Base-by-base conservation (phyloP, 2,329 filamentous ascomycete genomes). In the Ilyonectria sp. region DNA sequence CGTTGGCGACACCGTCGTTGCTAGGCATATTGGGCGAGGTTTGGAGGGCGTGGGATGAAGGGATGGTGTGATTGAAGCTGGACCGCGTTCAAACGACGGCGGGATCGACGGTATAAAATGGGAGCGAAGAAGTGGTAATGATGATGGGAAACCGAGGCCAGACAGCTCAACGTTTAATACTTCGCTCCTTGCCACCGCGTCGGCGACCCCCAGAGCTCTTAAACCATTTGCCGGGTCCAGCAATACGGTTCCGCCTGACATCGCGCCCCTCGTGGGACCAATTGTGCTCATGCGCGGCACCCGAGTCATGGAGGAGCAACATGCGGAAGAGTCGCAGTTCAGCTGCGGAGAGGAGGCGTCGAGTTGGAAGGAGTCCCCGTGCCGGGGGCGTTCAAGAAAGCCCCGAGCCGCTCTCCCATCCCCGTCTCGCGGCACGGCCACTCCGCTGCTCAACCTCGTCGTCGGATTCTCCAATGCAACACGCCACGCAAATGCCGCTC, bases 1-100 rank as follows among this genome's bases (percentile, higher is more conserved):
- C 46, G 40, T 19, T 53, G 59, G 37, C 43, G 50, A 17, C 43
- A 26, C 44, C 54, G 4, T 57, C 63, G 40, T 68, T 62, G 17
- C 50, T 61, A 52, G 61, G 54, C 61, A 63, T 63, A 37, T 53
- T 53, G 46, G 26, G 43, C 4, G 29, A 37, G 17, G n/a, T 37
- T 29, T 6, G 9, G n/a, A 11, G 2, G 21, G n/a, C 47, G 19
- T 26, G 23, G 13, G 44, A 40, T 15, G 23, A 23, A 23, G 23
- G 23, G 23, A 23, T 23, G 23, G 4, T 23, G 23, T 23, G 44
- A 40, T 15, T 15, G n/a, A 17, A 43, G 15, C 15, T 43, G 17
- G 5, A 6, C 2, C 15, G 17, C 15, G n/a, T n/a, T 7, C 15
- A n/a, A 43, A n/a, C 40, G 15, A 17, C 40, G 37, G 15, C 5